Conservation (phyloP, 1,284 basidiomycete species). For the Thecaphora frezii region DNA sequence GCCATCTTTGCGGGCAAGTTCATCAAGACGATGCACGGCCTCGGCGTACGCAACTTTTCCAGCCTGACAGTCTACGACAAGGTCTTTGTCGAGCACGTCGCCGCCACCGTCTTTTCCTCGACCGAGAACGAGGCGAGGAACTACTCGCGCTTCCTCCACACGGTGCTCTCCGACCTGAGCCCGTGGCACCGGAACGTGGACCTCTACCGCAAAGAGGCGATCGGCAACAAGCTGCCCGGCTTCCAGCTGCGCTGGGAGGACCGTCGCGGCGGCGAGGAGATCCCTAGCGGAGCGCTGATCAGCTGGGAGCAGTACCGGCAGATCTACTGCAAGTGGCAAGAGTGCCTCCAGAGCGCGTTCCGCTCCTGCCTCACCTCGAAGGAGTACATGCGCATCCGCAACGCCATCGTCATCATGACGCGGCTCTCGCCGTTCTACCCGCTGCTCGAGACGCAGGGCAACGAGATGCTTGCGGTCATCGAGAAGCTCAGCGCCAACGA, state of each 20-base stretch:
- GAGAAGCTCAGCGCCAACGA: conserved; percentile 37
- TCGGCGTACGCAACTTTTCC: conserved; percentile 83
- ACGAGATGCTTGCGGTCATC: conserved; percentile 36
- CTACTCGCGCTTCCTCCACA: conserved; percentile 76
- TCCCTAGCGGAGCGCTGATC: conserved; percentile 67
- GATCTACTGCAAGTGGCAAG: conserved; percentile 79
- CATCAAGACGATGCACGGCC: conserved; percentile 79
- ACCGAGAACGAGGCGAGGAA: conserved; percentile 95
- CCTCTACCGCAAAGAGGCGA: conserved; percentile 61
- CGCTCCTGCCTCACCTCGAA: conserved; percentile 38
- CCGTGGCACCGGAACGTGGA: conserved; percentile 75
- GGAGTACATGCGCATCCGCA: conserved; percentile 57
- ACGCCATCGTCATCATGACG: conserved; percentile 55
- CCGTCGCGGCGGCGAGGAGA: conserved; percentile 41
- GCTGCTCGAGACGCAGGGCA: conserved; percentile 39
- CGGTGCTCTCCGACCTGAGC: conserved; percentile 73
- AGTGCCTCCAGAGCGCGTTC: conserved; percentile 64
- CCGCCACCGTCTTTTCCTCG: conserved; percentile 83
- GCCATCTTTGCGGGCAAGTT: conserved; percentile 91
- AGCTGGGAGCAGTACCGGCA: conserved; percentile 72
- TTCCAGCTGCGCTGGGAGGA: conserved; percentile 50
- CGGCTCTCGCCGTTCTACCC: conserved; percentile 48
- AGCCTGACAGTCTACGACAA: conserved; percentile 83
- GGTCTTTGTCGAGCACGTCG: conserved; percentile 63
- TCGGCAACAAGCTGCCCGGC: conserved; percentile 59